Base-by-base conservation (phyloP, 2,329 filamentous ascomycete genomes). In the Neonectria magnoliae region DNA sequence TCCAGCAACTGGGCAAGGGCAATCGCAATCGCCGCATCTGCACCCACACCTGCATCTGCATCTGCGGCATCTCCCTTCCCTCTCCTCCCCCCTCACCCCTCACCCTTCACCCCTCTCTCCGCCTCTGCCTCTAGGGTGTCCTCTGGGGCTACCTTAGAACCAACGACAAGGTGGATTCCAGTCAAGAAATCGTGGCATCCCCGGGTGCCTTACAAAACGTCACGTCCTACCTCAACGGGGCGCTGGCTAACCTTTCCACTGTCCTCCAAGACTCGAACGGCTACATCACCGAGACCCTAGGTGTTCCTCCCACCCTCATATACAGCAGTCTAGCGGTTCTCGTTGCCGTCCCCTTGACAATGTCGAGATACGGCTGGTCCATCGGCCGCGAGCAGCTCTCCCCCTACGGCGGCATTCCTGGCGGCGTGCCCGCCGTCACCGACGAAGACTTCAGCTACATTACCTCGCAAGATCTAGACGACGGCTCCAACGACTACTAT, bases 361-460 rank as follows among this genome's bases (percentile, higher is more conserved):
- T 88, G 86, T 82, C 83, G 75, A 81, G 85, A 72, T 87, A 84
- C 76, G 82, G 84, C 67, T 87, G 84, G 81, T 81, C 81, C 10
- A 75, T 78, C 59, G 76, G 74, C 58, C 81, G 81, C 65, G 81
- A 82, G 53, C 80, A 80, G 62, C 74, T 87, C 65, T 88, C 85
- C 53, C 85, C 85, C n/a, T 88, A 84, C 71, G 78, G 78, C 62
- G 84, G 85, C 36, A 74, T 80, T 64, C 77, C 81, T 41, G 81
- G 81, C 50, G 81, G 83, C 45, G 79, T 84, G 10, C 87, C 89
- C 33, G 85, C 89, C 68, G 89, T 94, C 64, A 91, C 88, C 71
- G 91, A 93, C 70, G 87, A 90, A 36, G 92, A 94, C 80, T 95
- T 90, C 78, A 91, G 88, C 76, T 94, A 95, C 81, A 94, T 94